Evolutionary conservation across 345 rosid species (phyloP).

Genomic region (Populus alba): DNA sequence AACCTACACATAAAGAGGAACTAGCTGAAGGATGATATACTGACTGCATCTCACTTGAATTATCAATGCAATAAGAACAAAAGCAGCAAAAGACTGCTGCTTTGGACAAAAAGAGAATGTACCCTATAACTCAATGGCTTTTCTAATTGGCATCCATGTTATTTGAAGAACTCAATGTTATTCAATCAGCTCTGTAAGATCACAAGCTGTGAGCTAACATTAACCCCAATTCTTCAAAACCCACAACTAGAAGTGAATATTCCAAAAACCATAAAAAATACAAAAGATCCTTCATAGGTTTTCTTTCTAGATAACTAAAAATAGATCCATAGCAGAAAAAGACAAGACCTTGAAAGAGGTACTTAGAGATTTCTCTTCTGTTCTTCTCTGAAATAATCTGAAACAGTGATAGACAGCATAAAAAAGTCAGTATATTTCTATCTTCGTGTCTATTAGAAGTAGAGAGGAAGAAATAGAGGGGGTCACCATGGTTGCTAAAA

Average conservation of each 20-base stretch:
- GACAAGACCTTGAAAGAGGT: constrained; percentile 27
- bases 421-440: neutral
- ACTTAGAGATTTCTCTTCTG: constrained; percentile 28
- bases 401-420: neutral
- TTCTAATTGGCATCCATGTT: neutral
- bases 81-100: neutral
- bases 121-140: neutral
- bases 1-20: neutral
- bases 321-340: neutral
- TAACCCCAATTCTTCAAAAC: neutral
- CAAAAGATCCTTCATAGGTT: neutral
- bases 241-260: neutral
- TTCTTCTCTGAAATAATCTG: constrained; percentile 36
- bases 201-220: neutral
- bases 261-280: neutral
- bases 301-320: neutral
- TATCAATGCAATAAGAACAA: neutral
- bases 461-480: neutral
- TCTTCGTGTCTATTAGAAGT: too few species aligned
- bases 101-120: neutral
- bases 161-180: neutral
- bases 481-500: constrained; percentile 9
- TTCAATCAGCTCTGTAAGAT: neutral
- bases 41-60: neutral
- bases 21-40: neutral